These are phyloP conservation scores for Collybia sp. DNA, from an alignment of 768 basidiomycete species.

Conservation along the genomic window DNA sequence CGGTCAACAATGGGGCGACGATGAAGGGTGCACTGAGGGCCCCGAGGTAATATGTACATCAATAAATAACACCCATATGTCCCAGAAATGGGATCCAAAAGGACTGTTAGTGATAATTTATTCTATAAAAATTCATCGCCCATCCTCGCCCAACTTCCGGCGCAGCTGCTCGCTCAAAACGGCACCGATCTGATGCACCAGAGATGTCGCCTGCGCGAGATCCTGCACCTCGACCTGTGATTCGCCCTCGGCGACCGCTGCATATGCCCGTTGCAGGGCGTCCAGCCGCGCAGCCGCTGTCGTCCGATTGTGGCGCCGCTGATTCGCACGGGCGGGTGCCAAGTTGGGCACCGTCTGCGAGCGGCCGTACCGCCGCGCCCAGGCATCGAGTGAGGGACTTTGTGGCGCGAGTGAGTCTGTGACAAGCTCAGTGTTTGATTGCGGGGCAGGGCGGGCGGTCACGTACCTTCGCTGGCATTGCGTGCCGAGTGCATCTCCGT, in stretches of 20 bases:
- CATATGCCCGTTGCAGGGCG: slow-evolving; percentile 37
- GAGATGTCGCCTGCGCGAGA: slow-evolving; percentile 37
- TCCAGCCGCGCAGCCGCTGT: slow-evolving; percentile 38
- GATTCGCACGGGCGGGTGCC: slow-evolving; percentile 3
- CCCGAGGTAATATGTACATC: too few species aligned
- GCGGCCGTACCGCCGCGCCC: not conserved
- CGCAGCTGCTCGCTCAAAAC: slow-evolving; percentile 41
- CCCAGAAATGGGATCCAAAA: too few species aligned
- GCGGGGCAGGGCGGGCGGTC: not conserved
- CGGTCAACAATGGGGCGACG: too few species aligned
- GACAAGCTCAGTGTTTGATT: not conserved
- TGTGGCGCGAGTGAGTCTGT: not conserved
- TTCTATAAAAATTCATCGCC: too few species aligned
- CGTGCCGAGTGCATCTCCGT: not conserved
- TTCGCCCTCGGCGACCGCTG: slow-evolving; percentile 32
- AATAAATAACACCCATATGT: too few species aligned
- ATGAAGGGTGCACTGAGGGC: too few species aligned
- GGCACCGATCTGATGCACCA: slow-evolving; percentile 42
- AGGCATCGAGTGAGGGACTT: not conserved
- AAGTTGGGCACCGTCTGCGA: slow-evolving; percentile 1
- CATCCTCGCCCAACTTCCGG: slow-evolving; percentile 16
- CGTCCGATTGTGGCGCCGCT: slow-evolving; percentile 27
- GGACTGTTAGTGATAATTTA: too few species aligned
- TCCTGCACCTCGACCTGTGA: slow-evolving; percentile 49
- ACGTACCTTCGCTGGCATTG: slow-evolving; percentile 6